Evolutionary conservation across 768 basidiomycete genomes (phyloP), one percentile per base, ranked within the genome.

Genomic region (Termitomyces sp.): DNA sequence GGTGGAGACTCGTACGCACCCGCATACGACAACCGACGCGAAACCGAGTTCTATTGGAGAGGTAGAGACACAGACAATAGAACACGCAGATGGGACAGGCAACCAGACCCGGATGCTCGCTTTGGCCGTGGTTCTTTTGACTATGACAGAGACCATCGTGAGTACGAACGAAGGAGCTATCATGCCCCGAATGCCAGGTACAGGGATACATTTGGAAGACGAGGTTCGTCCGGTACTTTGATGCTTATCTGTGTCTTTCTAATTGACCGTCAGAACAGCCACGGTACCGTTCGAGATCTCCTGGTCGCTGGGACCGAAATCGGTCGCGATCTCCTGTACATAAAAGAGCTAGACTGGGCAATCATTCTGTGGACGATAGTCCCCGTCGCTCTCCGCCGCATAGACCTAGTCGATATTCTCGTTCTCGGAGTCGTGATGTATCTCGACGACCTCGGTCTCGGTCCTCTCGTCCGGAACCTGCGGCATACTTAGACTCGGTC

Each of bases 1-100:
- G 63, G 56, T 52, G 49, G 50, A 44, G 73, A 76, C 57, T 71
- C 75, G 3, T 77, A 75, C 60, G 67, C 71, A 14, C 62, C 68
- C 16, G 50, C 57, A 18, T 70, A 67, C 52, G 71, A 72, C 33
- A 53, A 61, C 26, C 65, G 71, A 53, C 64, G 73, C 44, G 69
- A 70, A 20, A 35, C 36, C 23, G 63, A 65, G 16, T 53, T 63
- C 47, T 62, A 63, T 54, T 0, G 53, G 28, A 54, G 53, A 43
- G 53, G 41, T 41, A 30, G 53, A 32, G 53, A 54, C 32, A 30
- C 41, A n/a, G 40, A 43, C 7, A 32, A 4, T 8, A 54, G 53
- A 32, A 2, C 28, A 14, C 68, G 62, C 44, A 61, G 41, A n/a
- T 60, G 69, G 59, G 63, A 65, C 35, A 55, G 66, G 56, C 52